Evolutionary conservation across 768 basidiomycete genomes (phyloP).

Genomic region (Suillus plorans): DNA sequence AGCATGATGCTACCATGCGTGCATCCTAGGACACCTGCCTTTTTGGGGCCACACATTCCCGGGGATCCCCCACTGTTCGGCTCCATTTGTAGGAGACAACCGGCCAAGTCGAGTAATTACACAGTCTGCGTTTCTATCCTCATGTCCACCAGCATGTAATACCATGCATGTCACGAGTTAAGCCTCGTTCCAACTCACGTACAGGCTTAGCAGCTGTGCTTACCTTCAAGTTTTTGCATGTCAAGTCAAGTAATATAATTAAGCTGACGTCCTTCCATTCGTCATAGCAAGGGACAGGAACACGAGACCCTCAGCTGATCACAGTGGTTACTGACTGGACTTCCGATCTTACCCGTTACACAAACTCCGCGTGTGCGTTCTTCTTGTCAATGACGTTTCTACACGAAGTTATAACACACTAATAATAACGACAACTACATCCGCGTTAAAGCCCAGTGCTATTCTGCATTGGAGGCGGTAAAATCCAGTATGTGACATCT

Average conservation of each 20-base stretch:
- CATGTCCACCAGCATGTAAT: not conserved
- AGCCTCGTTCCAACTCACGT: not conserved
- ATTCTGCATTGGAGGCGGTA: not conserved
- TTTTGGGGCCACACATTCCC: not conserved
- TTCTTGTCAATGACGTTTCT: not conserved
- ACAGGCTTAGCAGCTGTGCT: constrained; percentile 1
- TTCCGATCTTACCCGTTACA: not conserved
- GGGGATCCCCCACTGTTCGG: not conserved
- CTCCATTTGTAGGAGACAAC: not conserved
- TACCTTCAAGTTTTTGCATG: not conserved
- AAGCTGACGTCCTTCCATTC: not conserved
- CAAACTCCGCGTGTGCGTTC: not conserved
- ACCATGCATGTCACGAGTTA: not conserved
- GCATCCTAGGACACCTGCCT: not conserved
- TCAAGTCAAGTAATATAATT: not conserved
- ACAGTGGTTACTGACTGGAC: not conserved
- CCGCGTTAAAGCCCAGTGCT: not conserved
- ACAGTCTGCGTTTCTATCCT: not conserved
- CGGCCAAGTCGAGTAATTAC: not conserved
- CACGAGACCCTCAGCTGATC: not conserved
- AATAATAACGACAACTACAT: not conserved
- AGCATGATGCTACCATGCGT: not conserved
- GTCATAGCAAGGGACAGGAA: not conserved
- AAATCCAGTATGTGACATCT: not conserved
- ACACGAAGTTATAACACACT: not conserved